A percentile compares a stretch with the other conserved stretches of the same genome.
Conservation (phyloP, 495 filamentous ascomycete species). For the Aspergillus haitiensis region DNA sequence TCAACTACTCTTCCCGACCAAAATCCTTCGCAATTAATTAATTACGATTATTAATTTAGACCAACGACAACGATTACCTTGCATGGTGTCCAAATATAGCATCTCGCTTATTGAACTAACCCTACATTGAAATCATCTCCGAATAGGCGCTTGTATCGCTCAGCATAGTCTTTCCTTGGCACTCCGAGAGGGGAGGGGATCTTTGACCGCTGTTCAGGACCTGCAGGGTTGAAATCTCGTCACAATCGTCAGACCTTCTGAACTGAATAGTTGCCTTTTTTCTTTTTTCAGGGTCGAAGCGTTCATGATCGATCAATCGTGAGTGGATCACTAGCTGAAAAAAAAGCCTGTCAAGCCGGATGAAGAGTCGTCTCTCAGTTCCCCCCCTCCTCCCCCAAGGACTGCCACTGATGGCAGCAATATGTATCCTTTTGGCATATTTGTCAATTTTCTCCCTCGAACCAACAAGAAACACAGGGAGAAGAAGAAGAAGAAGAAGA, state of each 20-base stretch:
- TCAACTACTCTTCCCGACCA: neutral
- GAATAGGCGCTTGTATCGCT: neutral
- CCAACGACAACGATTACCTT: no score
- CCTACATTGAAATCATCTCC: neutral
- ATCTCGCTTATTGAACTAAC: neutral
- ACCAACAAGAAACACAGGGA: no score
- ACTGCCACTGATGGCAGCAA: no score
- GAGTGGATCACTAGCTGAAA: neutral
- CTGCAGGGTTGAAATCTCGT: constrained; percentile 23
- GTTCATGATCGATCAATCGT: neutral
- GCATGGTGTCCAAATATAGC: no score
- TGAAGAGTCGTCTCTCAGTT: no score
- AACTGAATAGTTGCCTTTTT: constrained; percentile 5
- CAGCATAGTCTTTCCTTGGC: constrained; percentile 9
- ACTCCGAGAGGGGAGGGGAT: constrained; percentile 4
- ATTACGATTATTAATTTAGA: no score
- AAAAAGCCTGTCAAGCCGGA: neutral
- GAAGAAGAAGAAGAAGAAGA: no score
- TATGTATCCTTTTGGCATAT: no score
- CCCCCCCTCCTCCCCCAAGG: no score
- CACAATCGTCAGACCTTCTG: constrained; percentile 15
- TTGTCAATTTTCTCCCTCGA: no score
- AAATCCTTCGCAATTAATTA: no score
- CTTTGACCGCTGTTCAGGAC: constrained; percentile 2
- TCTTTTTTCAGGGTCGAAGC: neutral